phyloP scores from a whole-genome alignment of 371 early-diverging fungal genomes.

The Entomophthora muscae region DNA sequence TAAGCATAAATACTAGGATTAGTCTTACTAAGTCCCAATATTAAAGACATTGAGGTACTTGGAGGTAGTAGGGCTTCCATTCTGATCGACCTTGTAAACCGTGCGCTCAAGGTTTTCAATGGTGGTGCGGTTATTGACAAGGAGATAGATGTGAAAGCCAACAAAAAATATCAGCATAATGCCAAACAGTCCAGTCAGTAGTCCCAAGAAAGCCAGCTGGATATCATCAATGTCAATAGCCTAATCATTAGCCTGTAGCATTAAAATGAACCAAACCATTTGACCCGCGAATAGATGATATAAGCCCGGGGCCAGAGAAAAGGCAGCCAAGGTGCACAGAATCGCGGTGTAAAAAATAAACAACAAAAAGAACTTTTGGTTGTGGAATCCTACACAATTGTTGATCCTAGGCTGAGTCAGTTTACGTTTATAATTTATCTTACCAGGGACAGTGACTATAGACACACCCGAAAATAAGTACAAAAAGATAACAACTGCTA shows the following conservation, averaged over 20 bases:
- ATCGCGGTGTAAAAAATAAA: slow-evolving; percentile 33
- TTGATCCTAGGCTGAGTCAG: slow-evolving; percentile 34
- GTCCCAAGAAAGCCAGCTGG: slow-evolving; percentile 23
- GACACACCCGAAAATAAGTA: not conserved
- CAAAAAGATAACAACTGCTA: not conserved
- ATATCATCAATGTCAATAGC: slow-evolving; percentile 12
- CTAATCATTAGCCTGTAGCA: no score
- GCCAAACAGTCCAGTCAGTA: slow-evolving; percentile 36
- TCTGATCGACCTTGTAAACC: slow-evolving; percentile 18
- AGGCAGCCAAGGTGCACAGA: slow-evolving; percentile 27
- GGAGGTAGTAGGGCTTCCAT: slow-evolving; percentile 10
- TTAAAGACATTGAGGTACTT: slow-evolving; percentile 40
- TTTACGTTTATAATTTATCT: slow-evolving; percentile 6
- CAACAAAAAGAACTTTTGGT: slow-evolving; percentile 46
- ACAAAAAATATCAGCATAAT: slow-evolving; percentile 32
- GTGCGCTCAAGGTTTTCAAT: slow-evolving; percentile 42
- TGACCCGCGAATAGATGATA: slow-evolving; percentile 18
- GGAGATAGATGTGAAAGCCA: slow-evolving; percentile 28
- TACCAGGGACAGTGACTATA: slow-evolving; percentile 37
- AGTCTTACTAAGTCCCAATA: slow-evolving; percentile 22
- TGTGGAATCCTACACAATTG: slow-evolving; percentile 48
- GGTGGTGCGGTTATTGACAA: slow-evolving; percentile 39
- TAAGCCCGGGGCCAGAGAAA: slow-evolving; percentile 18
- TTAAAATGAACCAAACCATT: no score
- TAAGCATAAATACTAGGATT: not conserved